phyloP scores from a whole-genome alignment of 106 monocot genomes.

The Dendrobium officinale region DNA sequence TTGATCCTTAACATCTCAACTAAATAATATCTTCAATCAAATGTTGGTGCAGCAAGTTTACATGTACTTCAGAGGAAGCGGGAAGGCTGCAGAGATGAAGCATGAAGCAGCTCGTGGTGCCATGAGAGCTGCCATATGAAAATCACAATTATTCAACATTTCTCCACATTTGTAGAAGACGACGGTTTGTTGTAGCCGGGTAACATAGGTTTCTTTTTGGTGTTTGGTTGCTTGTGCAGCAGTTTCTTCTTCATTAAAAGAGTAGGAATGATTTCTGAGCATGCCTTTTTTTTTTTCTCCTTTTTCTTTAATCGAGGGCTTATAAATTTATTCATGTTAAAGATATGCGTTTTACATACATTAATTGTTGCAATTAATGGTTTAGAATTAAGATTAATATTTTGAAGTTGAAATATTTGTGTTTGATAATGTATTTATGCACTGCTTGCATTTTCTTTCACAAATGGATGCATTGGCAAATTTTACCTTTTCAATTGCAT shows the following conservation, averaged over 20 bases:
- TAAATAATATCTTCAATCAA: not conserved
- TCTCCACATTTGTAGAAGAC: not conserved
- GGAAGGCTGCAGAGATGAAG: slow-evolving; percentile 67
- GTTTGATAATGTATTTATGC: too few relatives aligned
- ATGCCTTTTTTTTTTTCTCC: not conserved
- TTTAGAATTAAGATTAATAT: too few relatives aligned
- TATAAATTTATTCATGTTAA: not conserved
- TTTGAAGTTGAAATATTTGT: too few relatives aligned
- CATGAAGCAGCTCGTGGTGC: slow-evolving; percentile 57
- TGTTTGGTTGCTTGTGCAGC: slow-evolving; percentile 7
- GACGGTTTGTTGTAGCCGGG: not conserved
- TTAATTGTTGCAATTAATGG: too few relatives aligned
- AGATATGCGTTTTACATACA: too few relatives aligned
- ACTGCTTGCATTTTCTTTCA: too few relatives aligned
- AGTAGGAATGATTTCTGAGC: not conserved
- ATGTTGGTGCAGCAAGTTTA: slow-evolving; percentile 39
- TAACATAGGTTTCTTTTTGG: not conserved
- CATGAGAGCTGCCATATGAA: slow-evolving; percentile 54
- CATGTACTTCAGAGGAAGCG: slow-evolving; percentile 53
- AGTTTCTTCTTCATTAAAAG: not conserved
- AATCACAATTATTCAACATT: not conserved
- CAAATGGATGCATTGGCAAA: too few relatives aligned
- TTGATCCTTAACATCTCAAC: not conserved
- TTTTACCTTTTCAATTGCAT: too few relatives aligned
- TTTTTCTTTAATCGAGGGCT: not conserved